phyloP scores from a whole-genome alignment of 2,329 filamentous ascomycete species.

The Penicillium sp. region DNA sequence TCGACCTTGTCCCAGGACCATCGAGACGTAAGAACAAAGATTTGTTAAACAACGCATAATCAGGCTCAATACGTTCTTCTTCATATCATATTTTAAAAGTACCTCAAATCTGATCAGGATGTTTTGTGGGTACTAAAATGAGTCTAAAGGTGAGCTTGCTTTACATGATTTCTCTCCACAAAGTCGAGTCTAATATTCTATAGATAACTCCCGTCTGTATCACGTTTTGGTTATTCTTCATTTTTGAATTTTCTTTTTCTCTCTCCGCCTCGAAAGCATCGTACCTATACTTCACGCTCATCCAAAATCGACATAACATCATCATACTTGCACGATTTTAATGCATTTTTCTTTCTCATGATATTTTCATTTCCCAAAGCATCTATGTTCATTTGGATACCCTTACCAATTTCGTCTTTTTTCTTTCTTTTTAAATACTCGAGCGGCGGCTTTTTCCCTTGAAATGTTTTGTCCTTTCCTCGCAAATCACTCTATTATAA shows the following conservation, averaged over 20 bases:
- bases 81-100: background rate
- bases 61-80: background rate
- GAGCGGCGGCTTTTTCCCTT: background rate
- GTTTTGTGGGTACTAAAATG: background rate
- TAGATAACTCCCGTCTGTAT: background rate
- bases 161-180: background rate
- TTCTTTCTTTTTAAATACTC: constrained; percentile 13
- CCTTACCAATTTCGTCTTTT: constrained; percentile 23
- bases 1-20: constrained; percentile 41
- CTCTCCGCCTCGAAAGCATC: background rate
- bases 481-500: background rate
- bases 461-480: background rate
- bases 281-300: background rate
- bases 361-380: constrained; percentile 9
- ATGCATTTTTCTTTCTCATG: constrained; percentile 1
- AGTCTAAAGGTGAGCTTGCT: background rate
- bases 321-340: constrained; percentile 4
- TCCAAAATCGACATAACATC: background rate
- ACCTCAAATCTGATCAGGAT: background rate
- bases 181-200: background rate
- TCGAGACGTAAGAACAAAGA: constrained; percentile 41
- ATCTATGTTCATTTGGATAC: constrained; percentile 16
- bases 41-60: constrained; percentile 15
- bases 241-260: background rate
- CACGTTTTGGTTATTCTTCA: background rate